phyloP scores from a whole-genome alignment of 2,329 filamentous ascomycete genomes.

The Aspergillus costaricaensis region DNA sequence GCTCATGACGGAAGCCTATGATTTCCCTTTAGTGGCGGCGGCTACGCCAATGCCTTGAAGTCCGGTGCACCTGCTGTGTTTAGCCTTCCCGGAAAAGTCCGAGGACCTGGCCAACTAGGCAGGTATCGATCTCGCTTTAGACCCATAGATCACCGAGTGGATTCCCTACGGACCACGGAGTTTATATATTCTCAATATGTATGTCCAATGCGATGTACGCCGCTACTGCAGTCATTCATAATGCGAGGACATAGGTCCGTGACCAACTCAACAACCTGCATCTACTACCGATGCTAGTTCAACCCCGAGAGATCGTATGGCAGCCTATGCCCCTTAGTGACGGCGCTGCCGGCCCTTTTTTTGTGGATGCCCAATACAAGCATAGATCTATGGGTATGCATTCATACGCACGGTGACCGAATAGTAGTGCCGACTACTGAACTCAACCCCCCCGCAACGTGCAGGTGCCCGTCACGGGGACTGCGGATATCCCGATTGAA shows the following conservation, averaged over 20 bases:
- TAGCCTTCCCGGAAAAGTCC: background rate
- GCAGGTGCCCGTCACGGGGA: constrained; percentile 5
- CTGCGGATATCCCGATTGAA: background rate
- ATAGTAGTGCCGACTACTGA: background rate
- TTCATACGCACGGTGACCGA: background rate
- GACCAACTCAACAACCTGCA: background rate
- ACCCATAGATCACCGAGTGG: background rate
- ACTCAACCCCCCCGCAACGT: background rate
- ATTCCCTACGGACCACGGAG: background rate
- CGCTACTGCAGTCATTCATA: background rate
- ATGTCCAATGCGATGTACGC: background rate
- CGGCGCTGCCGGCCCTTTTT: background rate
- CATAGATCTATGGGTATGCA: background rate
- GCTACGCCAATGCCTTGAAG: background rate
- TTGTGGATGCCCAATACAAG: background rate
- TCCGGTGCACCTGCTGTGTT: background rate
- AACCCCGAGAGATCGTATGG: background rate
- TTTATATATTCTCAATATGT: background rate
- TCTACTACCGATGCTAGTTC: background rate
- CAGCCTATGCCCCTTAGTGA: background rate
- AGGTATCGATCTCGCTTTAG: background rate
- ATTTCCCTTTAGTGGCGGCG: background rate
- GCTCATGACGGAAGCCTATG: background rate
- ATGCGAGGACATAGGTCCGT: background rate
- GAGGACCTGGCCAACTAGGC: background rate